These are phyloP conservation scores for Lenzites betulinus DNA, from an alignment of 768 basidiomycete species.

Conservation along the genomic window DNA sequence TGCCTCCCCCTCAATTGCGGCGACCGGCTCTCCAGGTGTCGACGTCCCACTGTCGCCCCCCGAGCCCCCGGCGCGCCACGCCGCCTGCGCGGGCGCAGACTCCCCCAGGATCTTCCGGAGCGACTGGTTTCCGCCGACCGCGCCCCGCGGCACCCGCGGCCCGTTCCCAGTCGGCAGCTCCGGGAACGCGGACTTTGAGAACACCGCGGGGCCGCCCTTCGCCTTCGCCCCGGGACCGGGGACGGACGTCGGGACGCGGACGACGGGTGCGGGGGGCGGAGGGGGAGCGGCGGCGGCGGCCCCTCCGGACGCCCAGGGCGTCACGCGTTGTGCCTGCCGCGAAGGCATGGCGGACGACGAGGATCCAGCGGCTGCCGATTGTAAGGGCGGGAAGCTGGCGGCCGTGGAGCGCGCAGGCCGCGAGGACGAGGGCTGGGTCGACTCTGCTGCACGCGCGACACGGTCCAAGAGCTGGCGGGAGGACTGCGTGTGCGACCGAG, in stretches of 20 bases:
- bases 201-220: slow-evolving; percentile 44
- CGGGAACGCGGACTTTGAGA: slow-evolving; percentile 64
- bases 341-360: slow-evolving; percentile 26
- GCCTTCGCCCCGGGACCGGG: slow-evolving; percentile 26
- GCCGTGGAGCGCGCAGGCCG: slow-evolving; percentile 30
- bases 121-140: slow-evolving; percentile 63
- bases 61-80: slow-evolving; percentile 28
- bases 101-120: slow-evolving; percentile 67
- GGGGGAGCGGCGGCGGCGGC: slow-evolving; percentile 31
- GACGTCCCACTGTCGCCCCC: slow-evolving; percentile 12
- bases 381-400: slow-evolving; percentile 36
- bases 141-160: slow-evolving; percentile 42
- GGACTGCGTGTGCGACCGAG: slow-evolving; percentile 54
- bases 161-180: slow-evolving; percentile 55
- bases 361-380: neutral
- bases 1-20: slow-evolving; percentile 10
- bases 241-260: slow-evolving; percentile 33
- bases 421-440: slow-evolving; percentile 34
- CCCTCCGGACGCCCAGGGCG: slow-evolving; percentile 53
- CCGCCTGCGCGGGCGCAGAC: slow-evolving; percentile 35
- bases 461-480: slow-evolving; percentile 82
- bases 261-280: slow-evolving; percentile 22
- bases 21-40: slow-evolving; percentile 14
- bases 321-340: slow-evolving; percentile 52
- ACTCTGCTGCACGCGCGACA: slow-evolving; percentile 77